Conservation (phyloP, 2,329 filamentous ascomycete genomes). For the Hypoxylon sp. region DNA sequence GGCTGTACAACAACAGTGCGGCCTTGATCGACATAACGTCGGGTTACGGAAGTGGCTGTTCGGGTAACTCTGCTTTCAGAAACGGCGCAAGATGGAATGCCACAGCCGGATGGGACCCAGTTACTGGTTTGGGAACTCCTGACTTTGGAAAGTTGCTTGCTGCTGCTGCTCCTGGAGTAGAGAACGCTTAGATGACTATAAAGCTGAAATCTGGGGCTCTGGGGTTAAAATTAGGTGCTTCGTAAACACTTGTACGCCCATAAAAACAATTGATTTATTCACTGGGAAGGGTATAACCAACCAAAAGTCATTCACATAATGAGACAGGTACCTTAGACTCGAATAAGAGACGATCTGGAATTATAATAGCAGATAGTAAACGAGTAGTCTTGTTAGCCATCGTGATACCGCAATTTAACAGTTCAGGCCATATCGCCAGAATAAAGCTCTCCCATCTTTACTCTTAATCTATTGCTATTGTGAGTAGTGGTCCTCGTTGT, state of each 20-base stretch:
- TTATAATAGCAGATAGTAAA: too few relatives aligned
- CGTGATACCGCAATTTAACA: too few relatives aligned
- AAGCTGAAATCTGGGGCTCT: neutral
- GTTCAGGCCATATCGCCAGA: too few relatives aligned
- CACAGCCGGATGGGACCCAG: slow-evolving; percentile 53
- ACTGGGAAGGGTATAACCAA: neutral
- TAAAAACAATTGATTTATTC: neutral
- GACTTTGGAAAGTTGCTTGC: slow-evolving; percentile 50
- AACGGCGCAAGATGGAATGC: slow-evolving; percentile 54
- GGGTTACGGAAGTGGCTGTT: slow-evolving; percentile 52
- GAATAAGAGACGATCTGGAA: too few relatives aligned
- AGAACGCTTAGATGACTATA: slow-evolving; percentile 46
- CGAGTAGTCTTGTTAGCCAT: too few relatives aligned
- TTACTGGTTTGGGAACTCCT: slow-evolving; percentile 55
- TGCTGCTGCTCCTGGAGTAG: slow-evolving; percentile 50
- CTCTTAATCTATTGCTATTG: too few relatives aligned
- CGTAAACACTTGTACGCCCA: neutral
- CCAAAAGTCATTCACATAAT: neutral
- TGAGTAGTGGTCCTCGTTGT: too few relatives aligned
- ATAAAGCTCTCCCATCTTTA: too few relatives aligned
- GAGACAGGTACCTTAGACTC: too few relatives aligned
- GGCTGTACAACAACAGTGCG: slow-evolving; percentile 54
- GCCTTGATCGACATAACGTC: slow-evolving; percentile 53
- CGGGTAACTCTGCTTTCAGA: slow-evolving; percentile 46
- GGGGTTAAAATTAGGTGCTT: neutral